These are phyloP conservation scores for Fusarium armeniacum DNA, from an alignment of 2,329 filamentous ascomycete genomes.

Conservation along the genomic window DNA sequence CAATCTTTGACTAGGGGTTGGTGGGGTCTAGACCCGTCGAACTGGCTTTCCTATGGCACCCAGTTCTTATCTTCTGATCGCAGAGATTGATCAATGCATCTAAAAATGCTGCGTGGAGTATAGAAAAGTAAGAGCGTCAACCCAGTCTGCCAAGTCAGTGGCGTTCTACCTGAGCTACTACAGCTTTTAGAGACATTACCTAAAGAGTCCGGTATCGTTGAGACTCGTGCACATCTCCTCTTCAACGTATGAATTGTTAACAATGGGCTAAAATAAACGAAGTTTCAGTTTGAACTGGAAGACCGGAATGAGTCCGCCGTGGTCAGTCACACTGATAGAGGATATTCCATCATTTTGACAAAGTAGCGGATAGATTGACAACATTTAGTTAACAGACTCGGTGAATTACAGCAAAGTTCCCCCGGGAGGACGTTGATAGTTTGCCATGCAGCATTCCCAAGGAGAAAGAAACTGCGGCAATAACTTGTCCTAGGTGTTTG, in stretches of 20 bases:
- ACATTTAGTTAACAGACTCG: not conserved
- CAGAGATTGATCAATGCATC: not conserved
- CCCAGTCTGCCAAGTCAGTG: not conserved
- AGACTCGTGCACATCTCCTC: not conserved
- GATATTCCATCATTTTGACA: not conserved
- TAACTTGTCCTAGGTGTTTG: no score
- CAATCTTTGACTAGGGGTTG: not conserved
- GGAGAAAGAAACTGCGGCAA: no score
- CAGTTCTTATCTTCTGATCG: not conserved
- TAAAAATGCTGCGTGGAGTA: not conserved
- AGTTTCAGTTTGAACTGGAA: not conserved
- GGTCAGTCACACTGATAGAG: not conserved
- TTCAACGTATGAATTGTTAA: not conserved
- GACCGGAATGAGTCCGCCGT: not conserved
- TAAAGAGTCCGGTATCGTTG: not conserved
- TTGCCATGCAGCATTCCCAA: no score
- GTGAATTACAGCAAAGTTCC: not conserved
- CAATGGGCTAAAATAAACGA: not conserved
- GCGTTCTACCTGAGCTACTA: not conserved
- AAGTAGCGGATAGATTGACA: no score
- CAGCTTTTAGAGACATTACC: not conserved
- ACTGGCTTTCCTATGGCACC: not conserved
- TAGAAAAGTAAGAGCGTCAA: not conserved
- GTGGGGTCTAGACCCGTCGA: not conserved
- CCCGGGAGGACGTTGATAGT: accelerated